Conservation (phyloP, 1,139 yeast genomes). For the Yamadazyma membranifaciens region DNA sequence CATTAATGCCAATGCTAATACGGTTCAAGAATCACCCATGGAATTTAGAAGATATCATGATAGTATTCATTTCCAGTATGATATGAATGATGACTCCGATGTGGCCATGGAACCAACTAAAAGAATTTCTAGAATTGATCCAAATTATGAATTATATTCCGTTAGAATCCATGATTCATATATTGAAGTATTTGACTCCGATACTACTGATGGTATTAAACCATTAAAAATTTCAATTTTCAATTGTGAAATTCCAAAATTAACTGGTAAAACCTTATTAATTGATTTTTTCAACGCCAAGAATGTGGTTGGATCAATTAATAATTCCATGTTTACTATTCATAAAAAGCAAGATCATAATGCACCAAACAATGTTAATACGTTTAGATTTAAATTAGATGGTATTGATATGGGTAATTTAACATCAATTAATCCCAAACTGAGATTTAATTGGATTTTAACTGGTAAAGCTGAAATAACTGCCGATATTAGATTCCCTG, state of each 20-base stretch:
- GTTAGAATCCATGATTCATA: constrained; percentile 57
- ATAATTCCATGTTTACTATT: constrained; percentile 70
- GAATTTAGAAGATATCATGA: constrained; percentile 23
- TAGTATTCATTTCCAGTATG: constrained; percentile 33
- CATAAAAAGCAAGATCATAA: constrained; percentile 50
- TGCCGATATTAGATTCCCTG: constrained; percentile 71
- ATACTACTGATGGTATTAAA: constrained; percentile 11
- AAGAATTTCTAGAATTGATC: constrained; percentile 22
- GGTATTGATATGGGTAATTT: constrained; percentile 55
- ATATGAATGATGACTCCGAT: constrained; percentile 26
- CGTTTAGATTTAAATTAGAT: constrained; percentile 63
- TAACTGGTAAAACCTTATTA: constrained; percentile 57
- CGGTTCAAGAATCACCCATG: constrained; percentile 8
- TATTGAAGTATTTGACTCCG: constrained; percentile 39
- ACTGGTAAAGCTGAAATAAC: constrained; percentile 68
- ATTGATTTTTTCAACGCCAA: constrained; percentile 68
- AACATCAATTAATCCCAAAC: constrained; percentile 32
- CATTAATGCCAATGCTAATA: background rate
- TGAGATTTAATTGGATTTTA: constrained; percentile 66
- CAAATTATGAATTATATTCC: constrained; percentile 48
- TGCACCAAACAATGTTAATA: constrained; percentile 26
- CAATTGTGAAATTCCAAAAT: constrained; percentile 60
- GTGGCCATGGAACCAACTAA: constrained; percentile 15
- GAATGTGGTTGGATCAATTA: constrained; percentile 69
- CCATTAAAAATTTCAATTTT: constrained; percentile 58